These are phyloP conservation scores for Globisporangium okanoganense DNA, from an alignment of 352 stramenopile species.

Conservation along the genomic window DNA sequence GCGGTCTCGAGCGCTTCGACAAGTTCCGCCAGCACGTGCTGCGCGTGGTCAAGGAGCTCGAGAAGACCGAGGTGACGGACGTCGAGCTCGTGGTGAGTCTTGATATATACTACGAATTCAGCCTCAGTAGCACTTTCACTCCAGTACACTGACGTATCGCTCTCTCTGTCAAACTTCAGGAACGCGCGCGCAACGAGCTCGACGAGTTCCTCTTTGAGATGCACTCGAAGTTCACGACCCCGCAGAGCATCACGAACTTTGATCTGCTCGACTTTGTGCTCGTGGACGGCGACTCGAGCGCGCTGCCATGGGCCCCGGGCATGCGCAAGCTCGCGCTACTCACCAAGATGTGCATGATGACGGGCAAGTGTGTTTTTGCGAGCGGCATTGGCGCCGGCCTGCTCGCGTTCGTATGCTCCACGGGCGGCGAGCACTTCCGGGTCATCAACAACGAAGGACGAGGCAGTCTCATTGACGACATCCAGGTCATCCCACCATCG, in stretches of 20 bases:
- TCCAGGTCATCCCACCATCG: slow-evolving; percentile 31
- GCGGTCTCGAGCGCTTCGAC: slow-evolving; percentile 38
- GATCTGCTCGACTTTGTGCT: slow-evolving; percentile 82
- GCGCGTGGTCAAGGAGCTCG: slow-evolving; percentile 45
- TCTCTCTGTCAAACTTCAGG: slow-evolving; percentile 22
- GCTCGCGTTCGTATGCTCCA: slow-evolving; percentile 69
- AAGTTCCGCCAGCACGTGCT: slow-evolving; percentile 51
- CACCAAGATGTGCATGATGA: slow-evolving; percentile 88
- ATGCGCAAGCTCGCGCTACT: slow-evolving; percentile 61
- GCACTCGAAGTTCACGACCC: slow-evolving; percentile 62
- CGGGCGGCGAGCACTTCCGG: slow-evolving; percentile 52
- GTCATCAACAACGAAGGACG: slow-evolving; percentile 65
- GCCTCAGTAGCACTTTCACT: neutral
- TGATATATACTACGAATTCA: slow-evolving; percentile 2
- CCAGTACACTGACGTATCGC: neutral
- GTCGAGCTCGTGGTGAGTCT: slow-evolving; percentile 56
- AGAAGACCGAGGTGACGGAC: slow-evolving; percentile 56
- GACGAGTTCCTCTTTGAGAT: slow-evolving; percentile 76
- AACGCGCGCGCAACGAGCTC: slow-evolving; percentile 56
- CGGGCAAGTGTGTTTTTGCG: slow-evolving; percentile 76
- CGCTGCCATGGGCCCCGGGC: slow-evolving; percentile 52
- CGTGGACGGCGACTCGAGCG: slow-evolving; percentile 61
- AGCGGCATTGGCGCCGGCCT: slow-evolving; percentile 53
- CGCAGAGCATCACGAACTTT: slow-evolving; percentile 70
- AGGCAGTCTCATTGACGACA: slow-evolving; percentile 35